phyloP scores from a whole-genome alignment of 441 rosid genomes.

The Adansonia rubrostipa region DNA sequence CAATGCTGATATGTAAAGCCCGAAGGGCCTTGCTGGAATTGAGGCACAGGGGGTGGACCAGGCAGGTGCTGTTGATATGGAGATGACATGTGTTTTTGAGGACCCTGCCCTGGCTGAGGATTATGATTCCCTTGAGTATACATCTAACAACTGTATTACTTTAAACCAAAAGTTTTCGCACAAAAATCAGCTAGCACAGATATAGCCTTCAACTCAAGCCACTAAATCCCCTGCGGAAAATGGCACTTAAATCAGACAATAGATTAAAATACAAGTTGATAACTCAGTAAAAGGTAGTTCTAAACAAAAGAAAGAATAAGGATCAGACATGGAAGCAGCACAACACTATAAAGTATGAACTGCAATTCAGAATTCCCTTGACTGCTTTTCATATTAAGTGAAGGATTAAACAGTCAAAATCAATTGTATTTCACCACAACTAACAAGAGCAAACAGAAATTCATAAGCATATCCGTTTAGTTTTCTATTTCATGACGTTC shows the following conservation, averaged over 20 bases:
- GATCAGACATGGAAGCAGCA: conserved; percentile 1
- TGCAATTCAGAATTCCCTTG: not conserved
- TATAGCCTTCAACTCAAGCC: conserved; percentile 16
- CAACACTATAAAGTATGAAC: not conserved
- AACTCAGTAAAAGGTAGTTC: not conserved
- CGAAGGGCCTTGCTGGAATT: conserved; percentile 15
- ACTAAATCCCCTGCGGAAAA: conserved; percentile 17
- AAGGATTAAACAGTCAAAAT: not conserved
- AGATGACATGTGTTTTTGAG: conserved; percentile 43
- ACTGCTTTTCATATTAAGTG: not conserved
- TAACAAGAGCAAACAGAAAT: not conserved
- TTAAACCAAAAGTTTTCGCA: not conserved
- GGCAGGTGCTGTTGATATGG: conserved; percentile 41
- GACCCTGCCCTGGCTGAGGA: conserved; percentile 45
- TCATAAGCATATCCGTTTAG: not conserved
- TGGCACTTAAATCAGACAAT: not conserved
- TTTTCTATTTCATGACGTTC: not conserved
- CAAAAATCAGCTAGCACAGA: not conserved
- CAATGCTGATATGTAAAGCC: conserved; percentile 37
- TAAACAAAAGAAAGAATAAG: not conserved
- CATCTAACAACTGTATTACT: conserved; percentile 34
- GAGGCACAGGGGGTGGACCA: conserved; percentile 29
- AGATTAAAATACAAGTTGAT: not conserved
- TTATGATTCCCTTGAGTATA: conserved; percentile 44
- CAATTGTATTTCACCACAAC: not conserved